Conservation (phyloP, 768 basidiomycete genomes). For the Multifurca ochricompacta region DNA sequence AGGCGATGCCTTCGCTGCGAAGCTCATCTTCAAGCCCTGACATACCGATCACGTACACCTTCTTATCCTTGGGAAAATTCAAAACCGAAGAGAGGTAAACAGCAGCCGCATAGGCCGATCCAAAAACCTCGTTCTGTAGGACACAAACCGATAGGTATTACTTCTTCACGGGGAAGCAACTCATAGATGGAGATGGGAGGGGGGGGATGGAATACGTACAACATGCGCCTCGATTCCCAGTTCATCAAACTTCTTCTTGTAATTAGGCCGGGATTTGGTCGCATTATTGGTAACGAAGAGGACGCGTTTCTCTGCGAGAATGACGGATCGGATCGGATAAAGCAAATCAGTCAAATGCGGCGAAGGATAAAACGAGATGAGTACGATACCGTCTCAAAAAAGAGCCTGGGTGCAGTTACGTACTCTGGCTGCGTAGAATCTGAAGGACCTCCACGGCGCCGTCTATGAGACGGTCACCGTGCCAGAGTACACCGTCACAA, state of each 20-base stretch:
- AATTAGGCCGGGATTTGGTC: slow-evolving; percentile 79
- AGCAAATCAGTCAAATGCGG: slow-evolving; percentile 6
- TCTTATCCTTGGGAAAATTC: slow-evolving; percentile 83
- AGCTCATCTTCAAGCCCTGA: slow-evolving; percentile 89
- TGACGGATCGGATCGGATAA: slow-evolving; percentile 1
- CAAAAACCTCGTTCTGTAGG: slow-evolving; percentile 87
- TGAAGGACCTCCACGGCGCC: slow-evolving; percentile 70
- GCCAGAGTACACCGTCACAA: slow-evolving; percentile 95
- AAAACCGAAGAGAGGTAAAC: slow-evolving; percentile 84
- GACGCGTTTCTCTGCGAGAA: slow-evolving; percentile 42
- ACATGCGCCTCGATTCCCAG: slow-evolving; percentile 79
- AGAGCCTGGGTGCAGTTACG: slow-evolving; percentile 26
- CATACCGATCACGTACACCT: slow-evolving; percentile 94
- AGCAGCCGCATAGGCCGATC: slow-evolving; percentile 83
- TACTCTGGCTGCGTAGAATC: slow-evolving; percentile 64
- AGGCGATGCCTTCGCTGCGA: slow-evolving; percentile 72
- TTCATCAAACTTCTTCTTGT: slow-evolving; percentile 88
- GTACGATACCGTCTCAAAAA: neutral
- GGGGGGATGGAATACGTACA: slow-evolving; percentile 41
- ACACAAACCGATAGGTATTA: neutral
- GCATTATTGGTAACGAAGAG: slow-evolving; percentile 98
- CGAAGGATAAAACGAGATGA: slow-evolving; percentile 4
- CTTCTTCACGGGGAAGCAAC: neutral
- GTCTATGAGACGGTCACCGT: slow-evolving; percentile 70
- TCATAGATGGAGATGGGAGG: neutral